Evolutionary conservation across 2,329 filamentous ascomycete genomes (phyloP).

Genomic region (Ascochyta clinopodiicola): DNA sequence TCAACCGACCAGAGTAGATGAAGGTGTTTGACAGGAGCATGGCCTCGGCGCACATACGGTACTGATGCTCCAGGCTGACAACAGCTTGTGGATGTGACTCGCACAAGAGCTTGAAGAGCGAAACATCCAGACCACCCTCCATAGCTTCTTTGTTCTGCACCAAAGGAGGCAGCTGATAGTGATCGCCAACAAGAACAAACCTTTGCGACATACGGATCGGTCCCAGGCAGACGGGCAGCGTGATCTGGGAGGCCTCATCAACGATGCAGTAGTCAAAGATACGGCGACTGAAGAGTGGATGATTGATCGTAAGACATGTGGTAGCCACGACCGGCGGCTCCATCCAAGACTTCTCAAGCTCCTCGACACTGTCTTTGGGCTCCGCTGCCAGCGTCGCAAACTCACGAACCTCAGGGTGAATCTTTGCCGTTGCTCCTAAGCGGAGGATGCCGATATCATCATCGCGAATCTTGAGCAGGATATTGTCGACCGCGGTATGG

Average conservation of each 20-base stretch:
- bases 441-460: constrained; percentile 81
- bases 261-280: constrained; percentile 98
- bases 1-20: constrained; percentile 89
- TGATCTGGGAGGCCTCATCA: constrained; percentile 97
- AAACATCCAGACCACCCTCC: constrained; percentile 86
- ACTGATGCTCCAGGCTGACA: constrained; percentile 92
- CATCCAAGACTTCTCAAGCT: constrained; percentile 84
- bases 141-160: constrained; percentile 91
- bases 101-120: constrained; percentile 90
- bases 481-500: constrained; percentile 97
- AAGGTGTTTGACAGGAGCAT: constrained; percentile 93
- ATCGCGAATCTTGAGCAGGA: constrained; percentile 85
- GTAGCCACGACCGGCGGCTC: constrained; percentile 89
- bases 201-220: constrained; percentile 91
- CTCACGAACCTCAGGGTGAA: constrained; percentile 84
- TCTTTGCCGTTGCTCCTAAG: constrained; percentile 83
- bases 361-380: constrained; percentile 78
- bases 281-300: constrained; percentile 84
- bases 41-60: constrained; percentile 97
- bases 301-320: constrained; percentile 90
- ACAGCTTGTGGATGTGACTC: constrained; percentile 87
- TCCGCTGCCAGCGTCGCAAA: constrained; percentile 82
- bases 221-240: constrained; percentile 89
- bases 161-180: constrained; percentile 92
- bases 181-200: constrained; percentile 95